Base-by-base conservation (phyloP, 2,329 filamentous ascomycete species). In the Achaetomium macrosporum region DNA sequence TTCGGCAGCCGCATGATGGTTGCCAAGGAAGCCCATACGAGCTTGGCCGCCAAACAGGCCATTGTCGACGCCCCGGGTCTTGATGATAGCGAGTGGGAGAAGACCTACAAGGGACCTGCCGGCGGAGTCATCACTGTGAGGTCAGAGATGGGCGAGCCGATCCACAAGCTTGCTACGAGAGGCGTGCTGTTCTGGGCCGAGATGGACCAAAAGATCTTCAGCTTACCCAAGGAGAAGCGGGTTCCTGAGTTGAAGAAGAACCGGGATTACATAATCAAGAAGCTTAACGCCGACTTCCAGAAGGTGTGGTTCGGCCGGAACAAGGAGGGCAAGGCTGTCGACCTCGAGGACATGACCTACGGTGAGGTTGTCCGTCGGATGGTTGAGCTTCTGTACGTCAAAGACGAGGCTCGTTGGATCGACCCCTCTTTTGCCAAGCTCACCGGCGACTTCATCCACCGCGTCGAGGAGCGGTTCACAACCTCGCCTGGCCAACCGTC, bases 141-240 rank as follows among this genome's bases (percentile, higher is more conserved):
- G 59, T 99, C 93, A 1, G 93, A 99, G 73, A 99, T 99, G 95
- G 95, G 93, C 42, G 93, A 99, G 77, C 95, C 93, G 6, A 99
- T 99, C 57, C 93, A 99, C 77, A 99, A 99, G 76, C 82, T 99
- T 55, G 95, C 93, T 15, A 99, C 93, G 45, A 87, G 95, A 54
- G 93, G 93, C 80, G 91, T 99, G 44, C 77, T 83, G 50, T 96
- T 99, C 77, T 99, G 93, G 93, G 86, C 90, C 46, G 95, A 99
- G 74, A 96, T 99, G 90, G 93, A 99, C 66, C 83, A 95, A 71
- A 96, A 95, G 74, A 97, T 99, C 65, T 99, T 99, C 77, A 87
- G 84, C 66, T 76, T 99, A 45, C 91, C 96, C 71, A 96, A 95
- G 76, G 90, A 92, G 66, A 96, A 96, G 78, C 85, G 90, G 40